phyloP scores from a whole-genome alignment of 768 basidiomycete genomes.

The Coprinopsis strossmayeri region DNA sequence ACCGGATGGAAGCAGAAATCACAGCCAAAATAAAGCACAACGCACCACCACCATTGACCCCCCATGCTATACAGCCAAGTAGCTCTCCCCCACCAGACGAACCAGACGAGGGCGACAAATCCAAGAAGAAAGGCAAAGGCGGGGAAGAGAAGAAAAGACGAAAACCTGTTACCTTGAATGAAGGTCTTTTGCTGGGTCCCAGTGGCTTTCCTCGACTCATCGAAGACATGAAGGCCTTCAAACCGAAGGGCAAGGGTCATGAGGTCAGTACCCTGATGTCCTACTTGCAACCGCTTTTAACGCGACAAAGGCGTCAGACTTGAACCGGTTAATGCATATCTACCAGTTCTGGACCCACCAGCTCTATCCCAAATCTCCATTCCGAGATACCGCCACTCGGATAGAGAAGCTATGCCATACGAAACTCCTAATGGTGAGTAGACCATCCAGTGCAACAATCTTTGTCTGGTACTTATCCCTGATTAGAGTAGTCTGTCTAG shows the following conservation, averaged over 20 bases:
- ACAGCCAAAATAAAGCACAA: slow-evolving; percentile 42
- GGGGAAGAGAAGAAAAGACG: slow-evolving; percentile 35
- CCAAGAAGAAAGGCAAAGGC: slow-evolving; percentile 23
- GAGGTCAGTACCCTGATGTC: slow-evolving; percentile 49
- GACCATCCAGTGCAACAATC: background rate
- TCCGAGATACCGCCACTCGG: slow-evolving; percentile 76
- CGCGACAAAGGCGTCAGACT: slow-evolving; percentile 58
- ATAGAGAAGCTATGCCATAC: slow-evolving; percentile 89
- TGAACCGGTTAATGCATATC: slow-evolving; percentile 69
- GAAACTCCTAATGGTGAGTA: slow-evolving; percentile 74
- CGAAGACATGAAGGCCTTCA: slow-evolving; percentile 70
- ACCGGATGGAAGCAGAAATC: slow-evolving; percentile 47
- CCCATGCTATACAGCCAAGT: slow-evolving; percentile 41
- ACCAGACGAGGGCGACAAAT: slow-evolving; percentile 14
- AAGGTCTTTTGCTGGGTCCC: slow-evolving; percentile 62
- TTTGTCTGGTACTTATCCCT: background rate
- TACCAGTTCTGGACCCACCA: slow-evolving; percentile 96
- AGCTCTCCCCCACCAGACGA: slow-evolving; percentile 42
- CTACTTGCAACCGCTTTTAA: background rate
- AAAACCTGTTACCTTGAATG: slow-evolving; percentile 61
- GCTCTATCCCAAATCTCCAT: slow-evolving; percentile 85
- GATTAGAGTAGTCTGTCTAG: slow-evolving; percentile 64
- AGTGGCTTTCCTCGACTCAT: slow-evolving; percentile 79
- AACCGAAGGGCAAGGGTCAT: slow-evolving; percentile 82
- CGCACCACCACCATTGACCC: slow-evolving; percentile 25